A percentile compares a stretch with the other conserved stretches of the same genome.
These are phyloP conservation scores for Yamadazyma atlantica DNA, from an alignment of 1,139 yeast genomes.

Conservation along the genomic window DNA sequence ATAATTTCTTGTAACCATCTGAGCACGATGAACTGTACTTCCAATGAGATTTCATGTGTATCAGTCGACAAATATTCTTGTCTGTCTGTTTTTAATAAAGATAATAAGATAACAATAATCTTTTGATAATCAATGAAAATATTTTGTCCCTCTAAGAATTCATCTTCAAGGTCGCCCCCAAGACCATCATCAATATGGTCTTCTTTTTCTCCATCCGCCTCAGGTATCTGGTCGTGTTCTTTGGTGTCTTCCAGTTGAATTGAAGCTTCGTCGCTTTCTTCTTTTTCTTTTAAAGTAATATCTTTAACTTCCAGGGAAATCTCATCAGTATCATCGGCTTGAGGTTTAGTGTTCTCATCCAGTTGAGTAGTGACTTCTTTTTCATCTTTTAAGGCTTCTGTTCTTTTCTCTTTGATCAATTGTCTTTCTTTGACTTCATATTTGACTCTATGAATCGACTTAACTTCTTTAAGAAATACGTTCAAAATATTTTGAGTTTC, in stretches of 20 bases:
- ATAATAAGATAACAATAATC: conserved; percentile 75
- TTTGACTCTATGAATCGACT: conserved; percentile 69
- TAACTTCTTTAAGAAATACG: conserved; percentile 76
- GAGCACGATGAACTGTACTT: conserved; percentile 76
- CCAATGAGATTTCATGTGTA: conserved; percentile 55
- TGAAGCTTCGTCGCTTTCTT: conserved; percentile 15
- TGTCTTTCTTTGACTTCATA: conserved; percentile 41
- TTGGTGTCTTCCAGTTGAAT: conserved; percentile 13
- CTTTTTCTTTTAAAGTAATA: conserved; percentile 13
- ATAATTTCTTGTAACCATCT: conserved; percentile 82
- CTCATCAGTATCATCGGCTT: conserved; percentile 9
- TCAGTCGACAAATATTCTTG: conserved; percentile 33
- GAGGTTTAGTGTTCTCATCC: background rate
- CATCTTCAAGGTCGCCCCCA: conserved; percentile 30
- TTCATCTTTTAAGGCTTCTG: background rate
- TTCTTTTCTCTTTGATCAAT: conserved; percentile 18
- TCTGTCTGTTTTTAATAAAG: conserved; percentile 61
- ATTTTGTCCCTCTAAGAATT: conserved; percentile 80
- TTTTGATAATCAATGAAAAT: conserved; percentile 78
- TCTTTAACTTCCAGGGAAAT: conserved; percentile 23
- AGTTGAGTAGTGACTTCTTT: background rate
- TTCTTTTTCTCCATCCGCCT: conserved; percentile 6
- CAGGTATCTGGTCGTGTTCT: conserved; percentile 2
- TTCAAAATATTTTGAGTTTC: conserved; percentile 80
- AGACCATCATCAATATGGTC: conserved; percentile 14